Base-by-base conservation (phyloP, 768 basidiomycete species). In the Auricularia cornea region DNA sequence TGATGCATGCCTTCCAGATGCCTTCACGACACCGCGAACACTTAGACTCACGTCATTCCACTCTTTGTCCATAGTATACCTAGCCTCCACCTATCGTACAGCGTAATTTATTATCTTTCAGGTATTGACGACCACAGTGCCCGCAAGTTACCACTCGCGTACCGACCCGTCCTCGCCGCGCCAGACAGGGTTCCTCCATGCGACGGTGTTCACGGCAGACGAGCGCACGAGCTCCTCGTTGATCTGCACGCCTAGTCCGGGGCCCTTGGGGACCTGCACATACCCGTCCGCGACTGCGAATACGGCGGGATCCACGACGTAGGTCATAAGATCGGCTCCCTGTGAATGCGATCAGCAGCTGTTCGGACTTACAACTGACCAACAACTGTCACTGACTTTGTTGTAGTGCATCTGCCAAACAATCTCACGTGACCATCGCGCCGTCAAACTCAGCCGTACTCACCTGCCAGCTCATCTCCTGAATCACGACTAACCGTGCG, bases 391-490 rank as follows among this genome's bases (percentile, higher is more conserved):
- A 52, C 67, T 68, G 41, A 78, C 79, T 41, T 77, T 71, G 72
- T 88, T 87, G 73, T 86, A 88, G 70, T 88, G 84, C 59, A 88
- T 86, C 83, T 85, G 60, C 29, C 59, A 40, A 31, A 23, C 18
- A 23, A 60, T 29, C 32, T 56, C n/a, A 20, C 20, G 61, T 62
- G 40, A 44, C 6, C 16, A 38, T 2, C 8, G 16, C 35, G 8
- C 35, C 40, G 6, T 38, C 23, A 28, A n/a, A 14, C 20, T 62
- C 28, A 66, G 48, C 20, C 3, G 41, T 3, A 64, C 70, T 33
- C 63, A 81, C 82, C 77, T 83, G 79, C 78, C 82, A 80, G 68
- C 82, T 85, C 83, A 85, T 84, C 71, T 87, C 84, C 67, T 85
- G 83, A n/a, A 85, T 83, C 29, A 82, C 76, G 66, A 83, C 84